A percentile compares a stretch with the other conserved stretches of the same genome.
Evolutionary conservation across 768 basidiomycete species (phyloP).

Genomic region (Goffeauzyma gilvescens): DNA sequence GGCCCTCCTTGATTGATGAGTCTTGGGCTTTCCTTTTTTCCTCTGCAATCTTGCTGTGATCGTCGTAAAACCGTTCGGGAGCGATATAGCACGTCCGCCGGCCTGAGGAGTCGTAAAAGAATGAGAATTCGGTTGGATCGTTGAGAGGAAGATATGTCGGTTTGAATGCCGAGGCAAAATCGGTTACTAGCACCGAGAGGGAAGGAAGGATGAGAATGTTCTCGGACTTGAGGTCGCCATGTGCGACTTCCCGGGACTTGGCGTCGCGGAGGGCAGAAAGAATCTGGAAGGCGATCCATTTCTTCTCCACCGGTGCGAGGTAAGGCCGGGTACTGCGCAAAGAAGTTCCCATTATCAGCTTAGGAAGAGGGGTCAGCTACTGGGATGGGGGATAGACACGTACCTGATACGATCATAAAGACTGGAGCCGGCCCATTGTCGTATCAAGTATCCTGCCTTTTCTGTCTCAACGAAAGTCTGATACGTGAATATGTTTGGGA

Average conservation of each 20-base stretch:
- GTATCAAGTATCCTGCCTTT: conserved; percentile 80
- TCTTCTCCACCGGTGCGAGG: conserved; percentile 76
- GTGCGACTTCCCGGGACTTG: conserved; percentile 60
- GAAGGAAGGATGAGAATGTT: conserved; percentile 92
- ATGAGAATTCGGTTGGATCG: conserved; percentile 92
- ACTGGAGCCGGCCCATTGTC: conserved; percentile 86
- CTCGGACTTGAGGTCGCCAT: conserved; percentile 94
- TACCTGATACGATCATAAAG: conserved; percentile 95
- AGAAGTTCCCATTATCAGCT: background rate
- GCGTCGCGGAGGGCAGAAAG: conserved; percentile 67
- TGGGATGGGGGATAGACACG: conserved; percentile 19
- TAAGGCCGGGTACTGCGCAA: conserved; percentile 74
- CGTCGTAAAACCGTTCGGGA: conserved; percentile 81
- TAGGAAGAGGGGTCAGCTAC: background rate
- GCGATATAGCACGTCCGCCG: conserved; percentile 88
- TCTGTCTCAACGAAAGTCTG: conserved; percentile 84
- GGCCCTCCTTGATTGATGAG: conserved; percentile 3
- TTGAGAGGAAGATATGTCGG: conserved; percentile 87
- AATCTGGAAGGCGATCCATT: conserved; percentile 91
- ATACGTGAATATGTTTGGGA: conserved; percentile 74
- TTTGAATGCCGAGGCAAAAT: conserved; percentile 79
- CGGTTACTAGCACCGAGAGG: conserved; percentile 86
- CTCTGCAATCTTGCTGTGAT: conserved; percentile 51
- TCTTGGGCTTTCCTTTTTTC: conserved; percentile 44
- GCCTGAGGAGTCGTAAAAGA: conserved; percentile 90